These are phyloP conservation scores for Scheffersomyces titani DNA, from an alignment of 1,139 yeast genomes.

Conservation along the genomic window DNA sequence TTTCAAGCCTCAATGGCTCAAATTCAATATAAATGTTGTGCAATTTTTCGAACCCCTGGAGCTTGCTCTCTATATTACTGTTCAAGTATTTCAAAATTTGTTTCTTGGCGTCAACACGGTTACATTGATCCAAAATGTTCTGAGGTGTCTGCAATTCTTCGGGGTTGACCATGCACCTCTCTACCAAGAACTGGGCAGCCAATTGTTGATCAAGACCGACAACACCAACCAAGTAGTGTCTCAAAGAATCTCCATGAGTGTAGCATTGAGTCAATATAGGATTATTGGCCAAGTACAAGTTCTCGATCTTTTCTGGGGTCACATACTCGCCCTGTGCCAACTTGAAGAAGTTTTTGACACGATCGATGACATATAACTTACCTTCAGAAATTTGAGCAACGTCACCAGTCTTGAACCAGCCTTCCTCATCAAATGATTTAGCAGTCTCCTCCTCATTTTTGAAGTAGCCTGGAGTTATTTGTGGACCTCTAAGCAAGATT, in stretches of 20 bases:
- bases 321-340: conserved; percentile 31
- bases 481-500: conserved; percentile 28
- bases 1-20: conserved; percentile 25
- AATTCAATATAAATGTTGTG: conserved; percentile 24
- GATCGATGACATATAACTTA: conserved; percentile 22
- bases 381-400: conserved; percentile 23
- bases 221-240: conserved; percentile 21
- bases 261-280: conserved; percentile 20
- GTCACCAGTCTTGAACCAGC: conserved; percentile 31
- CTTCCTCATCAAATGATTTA: conserved; percentile 21
- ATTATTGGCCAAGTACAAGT: conserved; percentile 19
- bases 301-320: conserved; percentile 27
- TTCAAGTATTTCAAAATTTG: conserved; percentile 12
- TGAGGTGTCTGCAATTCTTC: conserved; percentile 16
- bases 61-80: conserved; percentile 7
- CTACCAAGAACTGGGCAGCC: conserved; percentile 14
- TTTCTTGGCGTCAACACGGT: conserved; percentile 12
- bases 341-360: conserved; percentile 32
- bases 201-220: conserved; percentile 22
- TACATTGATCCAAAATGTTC: conserved; percentile 13
- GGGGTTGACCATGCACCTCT: conserved; percentile 14
- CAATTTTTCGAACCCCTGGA: conserved; percentile 25
- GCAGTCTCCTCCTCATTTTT: conserved; percentile 26
- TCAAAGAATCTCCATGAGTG: conserved; percentile 24
- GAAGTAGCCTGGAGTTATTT: conserved; percentile 23